phyloP scores from a whole-genome alignment of 495 filamentous ascomycete genomes.

The Cercophora scortea region DNA sequence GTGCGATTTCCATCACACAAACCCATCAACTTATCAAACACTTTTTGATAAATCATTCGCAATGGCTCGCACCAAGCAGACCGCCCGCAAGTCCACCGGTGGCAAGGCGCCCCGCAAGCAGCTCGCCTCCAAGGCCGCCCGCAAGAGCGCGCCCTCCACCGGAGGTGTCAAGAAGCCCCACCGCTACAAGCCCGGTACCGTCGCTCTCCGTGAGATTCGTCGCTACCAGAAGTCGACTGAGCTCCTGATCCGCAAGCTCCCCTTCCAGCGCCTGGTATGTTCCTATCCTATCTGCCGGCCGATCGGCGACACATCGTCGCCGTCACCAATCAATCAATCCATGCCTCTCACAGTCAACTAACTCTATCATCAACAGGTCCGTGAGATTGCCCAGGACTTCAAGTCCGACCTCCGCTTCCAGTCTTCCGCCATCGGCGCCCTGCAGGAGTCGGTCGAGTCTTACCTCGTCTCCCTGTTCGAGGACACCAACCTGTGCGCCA shows the following conservation, averaged over 20 bases:
- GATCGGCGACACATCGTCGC: not conserved
- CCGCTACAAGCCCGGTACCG: conserved; percentile 99
- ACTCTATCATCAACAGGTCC: conserved; percentile 45
- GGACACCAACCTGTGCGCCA: conserved; percentile 99
- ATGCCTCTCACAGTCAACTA: conserved; percentile 12
- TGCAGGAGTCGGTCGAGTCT: conserved; percentile 99
- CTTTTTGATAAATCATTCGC: conserved; percentile 38
- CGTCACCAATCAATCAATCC: conserved; percentile 4
- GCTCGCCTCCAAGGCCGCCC: conserved; percentile 54
- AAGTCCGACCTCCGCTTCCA: conserved; percentile 99
- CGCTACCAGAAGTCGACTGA: conserved; percentile 99
- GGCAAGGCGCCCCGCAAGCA: conserved; percentile 99
- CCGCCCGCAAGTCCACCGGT: conserved; percentile 99
- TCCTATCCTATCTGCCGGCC: not conserved
- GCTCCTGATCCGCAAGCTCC: conserved; percentile 99
- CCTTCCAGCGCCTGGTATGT: conserved; percentile 94
- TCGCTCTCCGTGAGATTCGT: conserved; percentile 99
- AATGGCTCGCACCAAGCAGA: conserved; percentile 99
- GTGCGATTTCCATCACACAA: conserved; percentile 9
- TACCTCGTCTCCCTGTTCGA: conserved; percentile 99
- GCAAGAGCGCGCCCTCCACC: conserved; percentile 50
- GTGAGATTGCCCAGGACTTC: conserved; percentile 99
- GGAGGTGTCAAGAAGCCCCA: conserved; percentile 99
- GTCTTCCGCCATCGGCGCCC: conserved; percentile 98
- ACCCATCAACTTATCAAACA: conserved; percentile 25